Evolutionary conservation across 73 alveolate genomes (phyloP), one percentile per base, ranked within the genome.

Genomic region (Paramecium tetraurelia): DNA sequence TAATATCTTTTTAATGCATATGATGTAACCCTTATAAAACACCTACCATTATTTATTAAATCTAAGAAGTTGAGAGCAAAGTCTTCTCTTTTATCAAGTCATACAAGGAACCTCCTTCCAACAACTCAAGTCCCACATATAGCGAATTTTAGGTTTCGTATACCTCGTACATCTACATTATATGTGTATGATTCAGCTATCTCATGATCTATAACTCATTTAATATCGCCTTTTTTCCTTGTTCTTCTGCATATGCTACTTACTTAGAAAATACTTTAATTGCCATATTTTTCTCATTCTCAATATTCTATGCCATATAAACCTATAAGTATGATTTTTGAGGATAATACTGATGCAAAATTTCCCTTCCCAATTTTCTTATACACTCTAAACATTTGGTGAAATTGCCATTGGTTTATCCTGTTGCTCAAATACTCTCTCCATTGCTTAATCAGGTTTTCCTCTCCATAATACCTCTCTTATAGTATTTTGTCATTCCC

Each of bases 221-320:
- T 22, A 44, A 0, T 18, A 35, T 88, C 3, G 48, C 87, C 33
- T 70, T 59, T 83, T 89, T 89, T 5, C 94, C 94, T 44, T 89
- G 29, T 38, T 89, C 94, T 71, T 89, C 70, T 31, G 27, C 76
- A 72, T 71, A 89, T 11, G 94, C 94, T 6, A 70, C 94, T 70
- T 68, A 77, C 75, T 89, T 89, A 27, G 92, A 70, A 83, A 89
- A 89, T 44, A 92, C 94, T 58, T 89, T 89, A 16, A 89, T 63
- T 0, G 94, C 94, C 75, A 89, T 46, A 41, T 89, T 59, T 35
- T 41, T 38, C 36, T 16, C 87, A 50, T 72, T 90, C 20, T 89
- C 94, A 3, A 89, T 58, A 46, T 88, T 89, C 24, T 89, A 77
- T 43, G 94, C 87, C 87, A 89, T 24, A 53, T 89, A 89, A 43